Conservation (phyloP, 306 rosid species). For the Ammopiptanthus mongolicus region DNA sequence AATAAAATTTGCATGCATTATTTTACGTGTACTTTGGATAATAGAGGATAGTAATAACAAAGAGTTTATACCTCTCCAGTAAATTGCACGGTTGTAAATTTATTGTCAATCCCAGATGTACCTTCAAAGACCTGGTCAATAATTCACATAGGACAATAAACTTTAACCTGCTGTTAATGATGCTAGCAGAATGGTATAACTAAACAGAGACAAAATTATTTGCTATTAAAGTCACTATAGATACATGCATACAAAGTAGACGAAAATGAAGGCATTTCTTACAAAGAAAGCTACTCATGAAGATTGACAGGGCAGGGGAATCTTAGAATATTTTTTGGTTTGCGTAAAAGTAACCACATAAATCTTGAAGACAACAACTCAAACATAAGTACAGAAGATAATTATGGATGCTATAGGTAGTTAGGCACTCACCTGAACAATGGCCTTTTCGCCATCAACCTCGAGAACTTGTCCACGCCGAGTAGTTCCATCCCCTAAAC, state of each 20-base stretch:
- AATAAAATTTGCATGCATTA: neutral
- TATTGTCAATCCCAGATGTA: conserved; percentile 98
- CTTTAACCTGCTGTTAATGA: neutral
- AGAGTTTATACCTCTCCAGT: conserved; percentile 86
- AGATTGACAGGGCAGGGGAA: neutral
- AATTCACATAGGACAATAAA: neutral
- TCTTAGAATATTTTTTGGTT: neutral
- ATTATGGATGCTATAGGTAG: neutral
- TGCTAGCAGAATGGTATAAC: conserved; percentile 4
- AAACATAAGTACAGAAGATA: neutral
- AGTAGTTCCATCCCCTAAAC: conserved; percentile 87
- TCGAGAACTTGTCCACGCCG: conserved; percentile 98
- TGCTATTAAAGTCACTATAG: conserved; percentile 1
- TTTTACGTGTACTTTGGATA: neutral
- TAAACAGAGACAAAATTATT: neutral
- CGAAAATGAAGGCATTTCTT: neutral
- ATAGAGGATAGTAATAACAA: conserved; percentile 9
- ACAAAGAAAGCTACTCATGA: conserved; percentile 8
- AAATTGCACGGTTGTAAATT: conserved; percentile 94
- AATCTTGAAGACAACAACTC: neutral
- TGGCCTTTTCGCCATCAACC: conserved; percentile 99
- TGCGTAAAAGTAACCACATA: neutral
- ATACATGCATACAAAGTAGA: neutral
- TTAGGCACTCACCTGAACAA: conserved; percentile 70
- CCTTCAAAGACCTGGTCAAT: conserved; percentile 89